Base-by-base conservation (phyloP, 306 rosid species). In the Spatholobus suberectus region DNA sequence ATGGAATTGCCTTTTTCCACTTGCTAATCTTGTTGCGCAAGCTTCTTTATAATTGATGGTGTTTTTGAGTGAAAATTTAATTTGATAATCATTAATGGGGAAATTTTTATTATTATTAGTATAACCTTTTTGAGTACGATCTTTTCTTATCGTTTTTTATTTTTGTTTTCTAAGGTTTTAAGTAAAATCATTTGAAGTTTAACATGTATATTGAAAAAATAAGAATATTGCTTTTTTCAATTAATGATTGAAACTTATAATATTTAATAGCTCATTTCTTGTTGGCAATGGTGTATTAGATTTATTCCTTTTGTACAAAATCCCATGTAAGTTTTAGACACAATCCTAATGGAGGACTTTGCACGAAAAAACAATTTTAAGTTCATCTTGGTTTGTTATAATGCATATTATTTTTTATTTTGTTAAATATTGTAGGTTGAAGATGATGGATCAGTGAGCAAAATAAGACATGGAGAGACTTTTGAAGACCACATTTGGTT, bases 401-500 rank as follows among this genome's bases (percentile, higher is more conserved):
- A 44, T n/a, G 20, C 76, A 57, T 38, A 23, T 21, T 17, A 29
- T 66, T 73, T 3, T 15, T 21, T 37, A 27, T 57, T 21, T 26
- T 78, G 82, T 17, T 34, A 70, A 34, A 71, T 47, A 34, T 79
- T 83, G 8, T 80, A 96, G 99, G 96, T 96, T 23, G 91, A 90
- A 69, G 93, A 92, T 4, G 92, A 92, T 82, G 98, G 93, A 68
- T 90, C 96, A 0, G 90, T 96, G 83, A 73, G 93, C 89, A 92
- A 96, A 91, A 96, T 96, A 85, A 87, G 98, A 72, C 98, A 91
- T 29, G 99, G 89, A 7, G 99, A 94, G 81, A 90, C 90, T 38
- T 94, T 92, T 2, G 94, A 94, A 67, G 99, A 94, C 55, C 99
- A 96, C 79, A 38, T 92, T 49, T 87, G 92, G 63, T 90, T 87